Conservation (phyloP, 495 filamentous ascomycete genomes). For the Elasticomyces elasticus region DNA sequence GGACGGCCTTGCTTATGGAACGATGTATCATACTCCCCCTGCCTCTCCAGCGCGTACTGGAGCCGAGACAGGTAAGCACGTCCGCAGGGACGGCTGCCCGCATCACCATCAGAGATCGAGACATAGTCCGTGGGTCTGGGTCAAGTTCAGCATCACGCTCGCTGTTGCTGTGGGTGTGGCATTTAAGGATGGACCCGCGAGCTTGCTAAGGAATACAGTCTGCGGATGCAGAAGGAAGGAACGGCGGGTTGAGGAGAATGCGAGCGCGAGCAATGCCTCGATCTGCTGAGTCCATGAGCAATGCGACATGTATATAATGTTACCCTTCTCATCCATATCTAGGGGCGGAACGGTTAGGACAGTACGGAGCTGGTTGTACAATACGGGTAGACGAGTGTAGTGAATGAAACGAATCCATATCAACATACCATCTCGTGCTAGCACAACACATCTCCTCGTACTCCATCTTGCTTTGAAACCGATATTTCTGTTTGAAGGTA, state of each 20-base stretch:
- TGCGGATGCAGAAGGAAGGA: slow-evolving; percentile 4
- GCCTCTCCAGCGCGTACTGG: neutral
- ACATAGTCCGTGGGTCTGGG: slow-evolving; percentile 20
- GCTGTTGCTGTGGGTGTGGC: slow-evolving; percentile 21
- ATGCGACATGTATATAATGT: too few species aligned
- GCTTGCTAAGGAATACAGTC: slow-evolving; percentile 7
- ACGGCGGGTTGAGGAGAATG: neutral
- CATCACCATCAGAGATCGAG: neutral
- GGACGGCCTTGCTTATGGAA: slow-evolving; percentile 10
- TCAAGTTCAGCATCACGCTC: slow-evolving; percentile 17
- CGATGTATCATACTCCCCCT: slow-evolving; percentile 6
- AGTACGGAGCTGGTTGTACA: too few species aligned
- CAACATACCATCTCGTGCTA: too few species aligned
- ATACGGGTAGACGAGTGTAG: too few species aligned
- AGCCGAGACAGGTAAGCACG: slow-evolving; percentile 6
- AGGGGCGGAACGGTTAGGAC: too few species aligned
- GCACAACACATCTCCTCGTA: too few species aligned
- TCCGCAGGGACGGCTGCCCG: neutral
- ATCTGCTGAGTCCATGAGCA: neutral
- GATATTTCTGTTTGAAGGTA: too few species aligned
- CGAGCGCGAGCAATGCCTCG: neutral
- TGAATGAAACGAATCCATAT: too few species aligned
- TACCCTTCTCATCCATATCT: too few species aligned
- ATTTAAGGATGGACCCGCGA: slow-evolving; percentile 18
- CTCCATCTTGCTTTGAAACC: too few species aligned